These are phyloP conservation scores for Fusarium annulatum DNA, from an alignment of 2,329 filamentous ascomycete species.

Conservation along the genomic window DNA sequence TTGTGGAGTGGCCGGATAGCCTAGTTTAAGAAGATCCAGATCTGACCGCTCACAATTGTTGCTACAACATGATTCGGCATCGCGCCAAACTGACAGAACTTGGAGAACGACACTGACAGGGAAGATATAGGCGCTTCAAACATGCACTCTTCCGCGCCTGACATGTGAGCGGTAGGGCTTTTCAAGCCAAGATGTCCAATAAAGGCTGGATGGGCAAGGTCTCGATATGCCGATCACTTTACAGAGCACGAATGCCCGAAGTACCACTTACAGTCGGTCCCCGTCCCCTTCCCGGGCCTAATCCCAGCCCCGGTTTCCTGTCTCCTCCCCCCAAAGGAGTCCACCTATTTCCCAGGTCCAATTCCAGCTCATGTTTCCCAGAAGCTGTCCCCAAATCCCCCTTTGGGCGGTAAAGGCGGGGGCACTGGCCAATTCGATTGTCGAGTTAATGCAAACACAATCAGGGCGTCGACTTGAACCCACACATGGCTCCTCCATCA, in stretches of 20 bases:
- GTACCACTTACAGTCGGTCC: conserved; percentile 35
- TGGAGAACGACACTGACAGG: conserved; percentile 6
- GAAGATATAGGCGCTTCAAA: conserved; percentile 33
- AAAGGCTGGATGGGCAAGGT: conserved; percentile 29
- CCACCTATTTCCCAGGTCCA: conserved; percentile 38
- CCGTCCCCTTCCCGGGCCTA: conserved; percentile 25
- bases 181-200: conserved; percentile 40
- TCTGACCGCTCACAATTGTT: conserved; percentile 28
- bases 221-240: conserved; percentile 42
- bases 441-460: conserved; percentile 43
- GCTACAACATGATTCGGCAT: conserved; percentile 32
- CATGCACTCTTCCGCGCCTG: conserved; percentile 41
- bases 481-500: conserved; percentile 42
- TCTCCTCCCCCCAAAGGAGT: conserved; percentile 30
- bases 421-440: conserved; percentile 36
- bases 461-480: conserved; percentile 45
- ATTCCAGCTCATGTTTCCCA: conserved; percentile 30
- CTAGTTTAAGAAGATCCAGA: conserved; percentile 28
- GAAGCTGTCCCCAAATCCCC: conserved; percentile 32
- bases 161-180: conserved; percentile 46
- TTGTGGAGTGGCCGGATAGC: neutral
- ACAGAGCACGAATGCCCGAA: conserved; percentile 34
- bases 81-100: conserved; percentile 34
- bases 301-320: conserved; percentile 29
- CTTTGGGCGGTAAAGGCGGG: conserved; percentile 45